Base-by-base conservation (phyloP, 2,329 filamentous ascomycete genomes). In the Ophiostoma ulmi region DNA sequence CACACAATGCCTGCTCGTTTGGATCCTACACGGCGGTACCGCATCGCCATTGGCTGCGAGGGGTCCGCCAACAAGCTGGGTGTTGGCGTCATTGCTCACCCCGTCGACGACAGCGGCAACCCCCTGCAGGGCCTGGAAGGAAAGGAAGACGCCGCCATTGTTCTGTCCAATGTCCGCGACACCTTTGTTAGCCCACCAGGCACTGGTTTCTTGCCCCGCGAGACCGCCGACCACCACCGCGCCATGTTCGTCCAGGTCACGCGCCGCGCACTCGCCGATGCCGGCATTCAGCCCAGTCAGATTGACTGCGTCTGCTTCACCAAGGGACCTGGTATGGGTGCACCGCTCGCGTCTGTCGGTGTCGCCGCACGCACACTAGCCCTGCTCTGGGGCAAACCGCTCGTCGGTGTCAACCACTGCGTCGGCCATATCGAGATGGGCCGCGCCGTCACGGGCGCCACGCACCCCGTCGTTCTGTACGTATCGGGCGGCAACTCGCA, bases 401-500 rank as follows among this genome's bases (percentile, higher is more conserved):
- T 99, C 52, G 90, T 99, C 3, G 94, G 93, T 35, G 95, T 99
- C 36, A 99, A 99, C 81, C 95, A 99, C 81, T 99, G 95, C 80
- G 92, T 99, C 67, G 95, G 95, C 63, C 95, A 99, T 80, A 98
- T 99, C 77, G 95, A 99, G 83, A 99, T 99, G 95, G 95, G 95
- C 41, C 87, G 95, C 68, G 87, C 91, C 72, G 97, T 99, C 78
- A 98, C 95, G 5, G 91, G 92, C 72, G 93, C 95, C 20, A 83
- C 87, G 35, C 94, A 99, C 80, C 95, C 95, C 0, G 94, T 98
- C 48, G 95, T 99, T 67, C 84, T 99, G 55, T 99, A 99, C 80
- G 95, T 98, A 58, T 93, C 89, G 31, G 95, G 95, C 73, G 95
- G 95, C 72, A 99, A 99, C 83, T 97, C 94, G 17, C 94, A 99